Percentiles rank a stretch among this genome's conserved stretches.
Conservation (phyloP, 164 flowering plant species). For the Vitis amurensis region DNA sequence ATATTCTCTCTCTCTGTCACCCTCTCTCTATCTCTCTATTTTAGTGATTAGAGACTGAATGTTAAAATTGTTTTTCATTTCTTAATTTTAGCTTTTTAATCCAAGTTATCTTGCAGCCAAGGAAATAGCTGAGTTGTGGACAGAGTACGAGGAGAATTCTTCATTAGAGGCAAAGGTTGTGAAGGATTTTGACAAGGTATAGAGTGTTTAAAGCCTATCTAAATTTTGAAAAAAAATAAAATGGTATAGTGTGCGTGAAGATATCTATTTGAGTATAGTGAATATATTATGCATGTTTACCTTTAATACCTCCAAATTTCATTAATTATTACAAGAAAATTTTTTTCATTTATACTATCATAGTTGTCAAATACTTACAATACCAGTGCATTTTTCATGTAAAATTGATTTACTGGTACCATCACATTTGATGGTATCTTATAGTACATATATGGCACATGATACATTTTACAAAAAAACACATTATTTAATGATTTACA, state of each 20-base stretch:
- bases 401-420: too few relatives aligned
- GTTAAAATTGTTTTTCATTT: neutral
- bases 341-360: too few relatives aligned
- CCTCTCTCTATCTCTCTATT: neutral
- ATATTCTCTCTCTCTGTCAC: too few relatives aligned
- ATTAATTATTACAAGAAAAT: too few relatives aligned
- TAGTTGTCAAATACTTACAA: too few relatives aligned
- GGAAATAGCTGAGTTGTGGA: slow-evolving; percentile 79
- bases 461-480: too few relatives aligned
- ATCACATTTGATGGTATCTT: too few relatives aligned
- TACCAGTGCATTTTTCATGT: too few relatives aligned
- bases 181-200: slow-evolving; percentile 95
- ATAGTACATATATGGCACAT: too few relatives aligned
- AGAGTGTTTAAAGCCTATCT: neutral
- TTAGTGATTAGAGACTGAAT: neutral
- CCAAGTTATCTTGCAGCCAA: slow-evolving; percentile 49
- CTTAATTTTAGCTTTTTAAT: neutral
- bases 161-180: slow-evolving; percentile 88
- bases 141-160: slow-evolving; percentile 86
- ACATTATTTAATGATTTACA: too few relatives aligned
- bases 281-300: neutral
- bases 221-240: neutral
- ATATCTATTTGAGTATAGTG: neutral
- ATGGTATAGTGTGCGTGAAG: neutral
- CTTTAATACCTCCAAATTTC: too few relatives aligned